These are phyloP conservation scores for Rubia balearica DNA, from an alignment of 305 asterid genomes.

Conservation along the genomic window DNA sequence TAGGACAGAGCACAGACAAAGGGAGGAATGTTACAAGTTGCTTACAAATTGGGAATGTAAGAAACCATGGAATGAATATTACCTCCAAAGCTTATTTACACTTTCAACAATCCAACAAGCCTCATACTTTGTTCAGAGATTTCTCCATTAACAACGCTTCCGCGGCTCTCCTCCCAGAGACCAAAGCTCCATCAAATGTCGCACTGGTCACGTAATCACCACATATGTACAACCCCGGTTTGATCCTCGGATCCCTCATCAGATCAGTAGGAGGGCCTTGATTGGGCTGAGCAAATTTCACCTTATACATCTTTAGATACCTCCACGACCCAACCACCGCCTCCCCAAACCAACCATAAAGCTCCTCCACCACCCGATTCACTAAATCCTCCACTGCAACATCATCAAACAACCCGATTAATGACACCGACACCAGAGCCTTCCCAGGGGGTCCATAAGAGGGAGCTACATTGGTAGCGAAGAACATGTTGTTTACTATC, in stretches of 20 bases:
- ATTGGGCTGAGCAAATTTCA: conserved; percentile 79
- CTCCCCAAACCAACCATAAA: conserved; percentile 72
- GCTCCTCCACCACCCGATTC: conserved; percentile 48
- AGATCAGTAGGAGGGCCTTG: conserved; percentile 83
- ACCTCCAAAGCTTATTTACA: conserved; percentile 8
- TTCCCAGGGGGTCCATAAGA: conserved; percentile 71
- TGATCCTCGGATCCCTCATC: conserved; percentile 53
- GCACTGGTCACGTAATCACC: conserved; percentile 89
- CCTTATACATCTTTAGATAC: conserved; percentile 60
- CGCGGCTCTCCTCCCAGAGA: conserved; percentile 82
- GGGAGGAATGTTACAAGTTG: not conserved
- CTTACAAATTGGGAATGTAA: not conserved
- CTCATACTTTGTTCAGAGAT: conserved; percentile 27
- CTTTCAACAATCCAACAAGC: not conserved
- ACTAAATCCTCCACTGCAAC: conserved; percentile 54
- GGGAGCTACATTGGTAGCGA: conserved; percentile 72
- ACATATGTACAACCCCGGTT: conserved; percentile 59
- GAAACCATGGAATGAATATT: not conserved
- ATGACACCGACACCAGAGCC: conserved; percentile 68
- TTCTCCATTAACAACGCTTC: conserved; percentile 72
- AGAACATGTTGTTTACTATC: conserved; percentile 88
- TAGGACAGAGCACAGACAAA: not conserved
- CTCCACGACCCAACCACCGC: conserved; percentile 51
- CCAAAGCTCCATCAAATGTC: conserved; percentile 91
- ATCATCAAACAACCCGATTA: conserved; percentile 49